Evolutionary conservation across 495 filamentous ascomycete genomes (phyloP).

Genomic region (Aspergillus nanangensis): DNA sequence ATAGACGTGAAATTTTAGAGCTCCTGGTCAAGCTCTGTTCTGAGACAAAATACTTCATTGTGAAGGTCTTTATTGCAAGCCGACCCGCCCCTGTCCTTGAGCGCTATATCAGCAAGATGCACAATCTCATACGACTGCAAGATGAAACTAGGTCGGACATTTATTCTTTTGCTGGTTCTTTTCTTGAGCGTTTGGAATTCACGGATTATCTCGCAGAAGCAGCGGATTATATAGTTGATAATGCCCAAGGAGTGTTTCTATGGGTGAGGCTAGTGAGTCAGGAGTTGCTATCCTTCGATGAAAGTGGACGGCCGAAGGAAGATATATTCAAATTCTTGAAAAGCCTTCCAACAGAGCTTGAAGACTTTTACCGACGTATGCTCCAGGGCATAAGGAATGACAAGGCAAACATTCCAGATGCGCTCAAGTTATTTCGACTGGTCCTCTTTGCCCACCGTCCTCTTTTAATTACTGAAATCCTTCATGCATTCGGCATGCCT

Average conservation of each 20-base stretch:
- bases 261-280: constrained; percentile 6
- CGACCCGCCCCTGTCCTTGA: background rate
- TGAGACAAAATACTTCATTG: background rate
- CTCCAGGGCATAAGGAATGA: background rate
- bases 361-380: constrained; percentile 5
- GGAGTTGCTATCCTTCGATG: constrained; percentile 2
- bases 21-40: background rate
- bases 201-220: too few species aligned
- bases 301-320: background rate
- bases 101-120: background rate
- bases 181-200: background rate
- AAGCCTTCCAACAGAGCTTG: constrained; percentile 4
- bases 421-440: constrained; percentile 2
- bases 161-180: background rate
- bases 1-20: constrained; percentile 1
- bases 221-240: too few species aligned
- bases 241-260: constrained; percentile 7
- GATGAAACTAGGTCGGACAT: constrained; percentile 7
- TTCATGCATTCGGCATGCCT: constrained; percentile 3
- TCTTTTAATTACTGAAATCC: background rate
- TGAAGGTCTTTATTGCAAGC: constrained; percentile 7
- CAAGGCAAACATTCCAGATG: background rate
- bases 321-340: constrained; percentile 2
- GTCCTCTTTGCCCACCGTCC: constrained; percentile 3
- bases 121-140: constrained; percentile 1